Percentiles rank a stretch among this genome's conserved stretches.
Conservation (phyloP, 83 land plant genomes). For the Picea abies region DNA sequence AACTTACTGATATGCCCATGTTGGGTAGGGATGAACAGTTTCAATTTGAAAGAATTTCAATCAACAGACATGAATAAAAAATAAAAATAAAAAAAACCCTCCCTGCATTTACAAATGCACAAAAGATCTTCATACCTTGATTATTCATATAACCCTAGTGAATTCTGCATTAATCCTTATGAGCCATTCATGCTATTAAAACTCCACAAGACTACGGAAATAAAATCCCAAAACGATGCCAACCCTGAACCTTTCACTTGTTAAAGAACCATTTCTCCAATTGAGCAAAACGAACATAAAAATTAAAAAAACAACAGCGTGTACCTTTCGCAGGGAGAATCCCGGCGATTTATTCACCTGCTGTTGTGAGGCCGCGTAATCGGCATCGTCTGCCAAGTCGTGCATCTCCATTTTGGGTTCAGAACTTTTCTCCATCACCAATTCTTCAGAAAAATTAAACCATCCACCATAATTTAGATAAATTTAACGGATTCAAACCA, state of each 20-base stretch:
- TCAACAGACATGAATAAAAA: neutral
- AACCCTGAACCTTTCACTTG: neutral
- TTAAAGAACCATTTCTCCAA: constrained; percentile 11
- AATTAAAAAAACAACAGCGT: neutral
- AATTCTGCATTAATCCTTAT: too few species aligned
- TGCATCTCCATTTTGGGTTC: constrained; percentile 41
- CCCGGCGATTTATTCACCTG: constrained; percentile 28
- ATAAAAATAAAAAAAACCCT: neutral
- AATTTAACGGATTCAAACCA: too few species aligned
- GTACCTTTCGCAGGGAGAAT: neutral
- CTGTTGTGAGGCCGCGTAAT: constrained; percentile 63
- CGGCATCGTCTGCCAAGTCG: constrained; percentile 76
- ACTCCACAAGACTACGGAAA: too few species aligned
- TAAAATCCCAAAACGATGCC: too few species aligned
- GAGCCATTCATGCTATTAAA: too few species aligned
- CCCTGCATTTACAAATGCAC: too few species aligned
- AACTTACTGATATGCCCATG: too few species aligned
- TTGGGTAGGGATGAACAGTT: neutral
- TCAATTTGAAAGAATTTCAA: neutral
- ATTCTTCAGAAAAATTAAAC: neutral
- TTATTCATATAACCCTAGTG: too few species aligned
- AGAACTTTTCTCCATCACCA: neutral
- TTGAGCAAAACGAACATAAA: neutral
- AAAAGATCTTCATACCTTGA: too few species aligned
- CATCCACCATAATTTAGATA: too few species aligned